These are phyloP conservation scores for Colletotrichum higginsianum DNA, from an alignment of 2,329 filamentous ascomycete genomes.

Conservation along the genomic window DNA sequence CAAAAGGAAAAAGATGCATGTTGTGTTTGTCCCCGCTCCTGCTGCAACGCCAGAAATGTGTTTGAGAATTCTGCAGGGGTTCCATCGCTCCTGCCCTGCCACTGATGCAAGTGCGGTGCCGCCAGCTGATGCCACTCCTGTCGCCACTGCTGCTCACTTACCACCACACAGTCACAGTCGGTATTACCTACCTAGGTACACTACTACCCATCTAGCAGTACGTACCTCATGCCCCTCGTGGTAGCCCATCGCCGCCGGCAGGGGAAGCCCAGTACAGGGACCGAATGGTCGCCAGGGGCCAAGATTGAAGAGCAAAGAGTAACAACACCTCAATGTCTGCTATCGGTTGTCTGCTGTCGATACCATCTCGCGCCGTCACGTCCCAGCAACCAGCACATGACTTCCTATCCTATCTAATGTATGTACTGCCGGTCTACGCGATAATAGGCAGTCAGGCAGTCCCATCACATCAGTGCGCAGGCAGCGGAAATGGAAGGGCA, in stretches of 20 bases:
- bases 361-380: no score
- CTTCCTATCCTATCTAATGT: no score
- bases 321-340: background rate
- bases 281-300: background rate
- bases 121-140: background rate
- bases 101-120: constrained; percentile 13
- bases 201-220: constrained; percentile 1
- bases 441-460: background rate
- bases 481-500: background rate
- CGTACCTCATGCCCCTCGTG: background rate
- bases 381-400: no score
- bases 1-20: constrained; percentile 5
- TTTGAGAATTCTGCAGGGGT: constrained; percentile 47
- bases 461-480: background rate
- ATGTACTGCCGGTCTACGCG: no score
- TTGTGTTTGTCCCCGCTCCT: constrained; percentile 30
- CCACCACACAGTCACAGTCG: constrained; percentile 3
- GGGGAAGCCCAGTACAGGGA: background rate
- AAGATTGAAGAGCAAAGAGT: background rate
- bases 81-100: constrained; percentile 37
- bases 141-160: constrained; percentile 13
- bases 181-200: background rate
- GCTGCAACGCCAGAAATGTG: constrained; percentile 41
- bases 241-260: background rate
- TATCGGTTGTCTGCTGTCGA: background rate